Base-by-base conservation (phyloP, 176 grass and related monocot species). In the Thinopyrum elongatum region DNA sequence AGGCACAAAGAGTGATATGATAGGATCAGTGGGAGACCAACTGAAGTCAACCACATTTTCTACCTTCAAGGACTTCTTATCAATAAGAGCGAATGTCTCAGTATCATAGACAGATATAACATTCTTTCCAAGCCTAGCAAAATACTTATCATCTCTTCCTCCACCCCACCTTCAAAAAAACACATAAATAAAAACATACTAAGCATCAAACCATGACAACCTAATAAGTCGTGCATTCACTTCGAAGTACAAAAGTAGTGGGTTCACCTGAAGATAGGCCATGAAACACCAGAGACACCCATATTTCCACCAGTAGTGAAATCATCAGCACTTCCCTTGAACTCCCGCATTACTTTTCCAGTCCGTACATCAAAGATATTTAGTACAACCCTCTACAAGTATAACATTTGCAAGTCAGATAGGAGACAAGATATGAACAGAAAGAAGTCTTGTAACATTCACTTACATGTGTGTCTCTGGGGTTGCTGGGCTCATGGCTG, bases 141-240 rank as follows among this genome's bases (percentile, higher is more conserved):
- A 97, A 94, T 97, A 97, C 86, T 90, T 94, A 77, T 97, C 95
- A 16, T 97, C 95, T 57, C 27, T 94, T 86, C 95, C 95, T 76
- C 95, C 95, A 38, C 90, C 92, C 95, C 95, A 97, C 82, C 95
- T 97, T 78, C 12, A 13, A 9, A 53, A 53, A 53, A 33, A 58
- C 67, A 84, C 44, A 46, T 46, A 47, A 47, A 47, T 42, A 76
- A 22, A 71, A 85, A 53, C 49, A 53, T 44, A 53, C 51, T 83
- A 49, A 87, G 76, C 47, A 77, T 53, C 42, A 16, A 25, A 17
- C 49, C 22, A 53, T 22, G 10, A 38, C 5, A 75, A 46, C 44
- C 22, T 76, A 15, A 60, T 22, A 73, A 29, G 29, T 8, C 46
- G 13, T 29, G 22, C 44, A 30, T 38, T 31, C 51, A 29, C 26